A percentile compares a stretch with the other conserved stretches of the same genome.
These are phyloP conservation scores for Pseudogymnoascus sp. DNA, from an alignment of 2,329 filamentous ascomycete genomes.

Conservation along the genomic window DNA sequence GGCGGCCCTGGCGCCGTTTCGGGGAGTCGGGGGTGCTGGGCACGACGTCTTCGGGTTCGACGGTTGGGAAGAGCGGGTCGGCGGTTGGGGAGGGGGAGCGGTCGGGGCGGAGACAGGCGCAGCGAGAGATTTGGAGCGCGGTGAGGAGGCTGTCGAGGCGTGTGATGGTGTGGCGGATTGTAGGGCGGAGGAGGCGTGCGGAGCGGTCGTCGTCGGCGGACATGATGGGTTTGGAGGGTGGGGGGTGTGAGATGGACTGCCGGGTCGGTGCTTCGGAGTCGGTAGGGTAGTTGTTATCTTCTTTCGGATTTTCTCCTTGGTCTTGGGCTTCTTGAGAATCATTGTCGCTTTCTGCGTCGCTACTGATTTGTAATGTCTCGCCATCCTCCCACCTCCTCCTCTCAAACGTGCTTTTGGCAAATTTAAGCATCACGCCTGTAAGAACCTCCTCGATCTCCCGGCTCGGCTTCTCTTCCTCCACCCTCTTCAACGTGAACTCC, in stretches of 20 bases:
- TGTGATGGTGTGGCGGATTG: conserved; percentile 59
- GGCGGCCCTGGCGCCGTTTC: neutral
- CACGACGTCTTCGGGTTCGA: neutral
- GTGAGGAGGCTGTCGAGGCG: conserved; percentile 61
- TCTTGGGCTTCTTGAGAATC: conserved; percentile 18
- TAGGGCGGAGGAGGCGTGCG: conserved; percentile 54
- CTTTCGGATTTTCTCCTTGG: conserved; percentile 14
- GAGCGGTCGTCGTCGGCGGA: conserved; percentile 65
- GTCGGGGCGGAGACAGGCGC: conserved; percentile 38
- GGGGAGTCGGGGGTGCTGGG: neutral
- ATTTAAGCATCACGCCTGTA: conserved; percentile 53
- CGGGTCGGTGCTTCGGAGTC: neutral
- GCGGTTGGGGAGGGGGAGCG: conserved; percentile 34
- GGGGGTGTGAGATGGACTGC: neutral
- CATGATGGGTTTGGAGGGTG: conserved; percentile 41
- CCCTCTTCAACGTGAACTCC: conserved; percentile 40
- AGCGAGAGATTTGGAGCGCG: conserved; percentile 59
- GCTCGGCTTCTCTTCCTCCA: conserved; percentile 41
- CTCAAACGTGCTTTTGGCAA: conserved; percentile 57
- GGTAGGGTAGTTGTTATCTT: neutral
- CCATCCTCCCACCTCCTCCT: conserved; percentile 29
- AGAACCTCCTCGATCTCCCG: conserved; percentile 61
- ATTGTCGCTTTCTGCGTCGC: conserved; percentile 11
- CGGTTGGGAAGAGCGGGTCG: conserved; percentile 13
- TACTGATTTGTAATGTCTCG: neutral